Evolutionary conservation across 441 rosid species (phyloP).

Genomic region (Populus hybrid): DNA sequence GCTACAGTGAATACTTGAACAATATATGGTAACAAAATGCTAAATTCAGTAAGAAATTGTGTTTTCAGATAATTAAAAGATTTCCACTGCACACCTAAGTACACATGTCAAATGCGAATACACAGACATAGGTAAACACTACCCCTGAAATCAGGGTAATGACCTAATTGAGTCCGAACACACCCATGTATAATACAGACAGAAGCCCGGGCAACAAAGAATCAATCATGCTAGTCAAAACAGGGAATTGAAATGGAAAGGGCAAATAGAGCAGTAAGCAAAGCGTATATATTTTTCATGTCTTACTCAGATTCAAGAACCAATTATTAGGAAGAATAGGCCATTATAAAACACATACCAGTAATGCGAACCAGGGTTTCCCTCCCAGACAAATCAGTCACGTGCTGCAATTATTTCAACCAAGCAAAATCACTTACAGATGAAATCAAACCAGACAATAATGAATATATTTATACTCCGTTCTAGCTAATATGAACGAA

Average conservation of each 20-base stretch:
- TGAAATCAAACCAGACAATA: not conserved
- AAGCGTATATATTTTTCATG: not conserved
- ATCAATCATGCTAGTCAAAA: not conserved
- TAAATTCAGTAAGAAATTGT: not conserved
- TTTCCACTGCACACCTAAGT: not conserved
- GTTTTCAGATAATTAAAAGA: not conserved
- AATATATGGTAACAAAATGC: not conserved
- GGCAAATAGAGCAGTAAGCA: not conserved
- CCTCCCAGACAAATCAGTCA: conserved; percentile 78
- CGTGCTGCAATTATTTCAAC: conserved; percentile 45
- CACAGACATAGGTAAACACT: too few relatives aligned
- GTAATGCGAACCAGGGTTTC: conserved; percentile 82
- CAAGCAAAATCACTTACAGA: not conserved
- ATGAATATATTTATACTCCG: not conserved
- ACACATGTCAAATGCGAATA: too few relatives aligned
- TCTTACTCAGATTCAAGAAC: too few relatives aligned
- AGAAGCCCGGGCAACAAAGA: not conserved
- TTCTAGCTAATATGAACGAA: not conserved
- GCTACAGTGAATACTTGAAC: not conserved
- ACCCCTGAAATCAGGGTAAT: too few relatives aligned
- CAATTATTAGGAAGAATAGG: not conserved
- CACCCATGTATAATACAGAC: not conserved
- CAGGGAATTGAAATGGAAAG: not conserved
- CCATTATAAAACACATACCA: conserved; percentile 28
- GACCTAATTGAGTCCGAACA: not conserved